Evolutionary conservation across 2,329 filamentous ascomycete genomes (phyloP), one percentile per base, ranked within the genome.

Genomic region (Fusarium sp.): DNA sequence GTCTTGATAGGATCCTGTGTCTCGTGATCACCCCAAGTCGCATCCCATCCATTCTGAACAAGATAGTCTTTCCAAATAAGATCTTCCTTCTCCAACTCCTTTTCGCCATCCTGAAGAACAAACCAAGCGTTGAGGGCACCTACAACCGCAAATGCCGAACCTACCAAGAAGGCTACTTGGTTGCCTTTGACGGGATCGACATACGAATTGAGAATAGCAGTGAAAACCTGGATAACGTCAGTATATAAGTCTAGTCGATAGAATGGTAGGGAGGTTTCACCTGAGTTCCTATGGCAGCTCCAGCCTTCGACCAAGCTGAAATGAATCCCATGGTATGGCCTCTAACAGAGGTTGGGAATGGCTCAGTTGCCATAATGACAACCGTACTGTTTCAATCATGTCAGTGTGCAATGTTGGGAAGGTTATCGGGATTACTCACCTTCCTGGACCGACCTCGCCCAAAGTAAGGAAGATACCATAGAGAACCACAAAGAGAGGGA

Each of bases 291-390:
- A 59, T 57, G 10, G 56, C 56, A 20, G 41, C 56, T 9, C 56
- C 56, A 9, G 51, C 56, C 1, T 59, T 59, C 3, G 56, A 57
- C 51, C 52, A 58, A 2, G 56, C 56, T 1, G 56, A 39, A 4
- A 59, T 48, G 1, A 59, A 57, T 0, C 56, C 56, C 2, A 59
- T 37, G 3, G 35, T 14, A 25, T 59, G 56, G 0, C 56, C 56
- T 41, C 56, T 51, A 1, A 59, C 35, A 1, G 56, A 59, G 11
- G 56, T 59, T 3, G 56, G 56, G 14, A 59, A 59, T n/a, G 56
- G 56, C 1, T 59, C 56, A 2, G 56, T 59, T 4, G 56, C 41
- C 4, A 59, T 40, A 1, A 59, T 59, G 5, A 48, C 35, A 27
- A 59, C 56, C 14, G 56, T 59, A 0, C 55, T 58, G 1, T 0